Evolutionary conservation across 129 eudicot genomes (phyloP).

Genomic region (Pittosporum tobira): DNA sequence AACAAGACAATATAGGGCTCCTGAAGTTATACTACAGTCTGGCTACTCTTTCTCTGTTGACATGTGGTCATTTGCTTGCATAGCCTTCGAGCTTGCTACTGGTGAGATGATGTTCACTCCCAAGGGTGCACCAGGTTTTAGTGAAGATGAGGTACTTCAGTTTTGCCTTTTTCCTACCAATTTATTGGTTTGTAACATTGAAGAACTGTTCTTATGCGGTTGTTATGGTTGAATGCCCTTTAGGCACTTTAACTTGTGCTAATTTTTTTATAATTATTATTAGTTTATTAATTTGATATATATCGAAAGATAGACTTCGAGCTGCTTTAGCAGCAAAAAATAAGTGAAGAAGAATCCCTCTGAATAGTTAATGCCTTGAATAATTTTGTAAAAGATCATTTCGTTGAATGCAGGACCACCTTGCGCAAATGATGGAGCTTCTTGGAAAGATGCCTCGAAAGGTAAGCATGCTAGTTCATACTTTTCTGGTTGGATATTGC

Average conservation of each 20-base stretch:
- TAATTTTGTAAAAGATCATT: constrained; percentile 1
- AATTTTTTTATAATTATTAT: no score
- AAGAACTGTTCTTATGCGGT: background rate
- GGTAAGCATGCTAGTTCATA: constrained; percentile 49
- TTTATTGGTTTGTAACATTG: background rate
- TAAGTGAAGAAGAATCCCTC: background rate
- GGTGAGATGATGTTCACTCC: constrained; percentile 99
- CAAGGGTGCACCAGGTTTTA: constrained; percentile 70
- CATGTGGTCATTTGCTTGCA: constrained; percentile 99
- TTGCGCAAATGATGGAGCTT: constrained; percentile 96
- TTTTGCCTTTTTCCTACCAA: constrained; percentile 1
- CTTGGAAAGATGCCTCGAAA: constrained; percentile 92
- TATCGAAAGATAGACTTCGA: background rate
- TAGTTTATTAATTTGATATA: background rate
- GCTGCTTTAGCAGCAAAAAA: background rate
- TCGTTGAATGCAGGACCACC: constrained; percentile 78
- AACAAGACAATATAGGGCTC: constrained; percentile 95
- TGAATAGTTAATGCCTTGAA: background rate
- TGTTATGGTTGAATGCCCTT: background rate
- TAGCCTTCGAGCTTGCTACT: constrained; percentile 96
- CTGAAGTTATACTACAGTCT: constrained; percentile 76
- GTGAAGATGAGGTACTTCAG: constrained; percentile 79
- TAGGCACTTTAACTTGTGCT: background rate
- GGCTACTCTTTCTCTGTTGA: constrained; percentile 79
- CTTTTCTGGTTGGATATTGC: no score